Evolutionary conservation across 2,329 filamentous ascomycete species (phyloP).

Genomic region (Pseudocercospora ulei): DNA sequence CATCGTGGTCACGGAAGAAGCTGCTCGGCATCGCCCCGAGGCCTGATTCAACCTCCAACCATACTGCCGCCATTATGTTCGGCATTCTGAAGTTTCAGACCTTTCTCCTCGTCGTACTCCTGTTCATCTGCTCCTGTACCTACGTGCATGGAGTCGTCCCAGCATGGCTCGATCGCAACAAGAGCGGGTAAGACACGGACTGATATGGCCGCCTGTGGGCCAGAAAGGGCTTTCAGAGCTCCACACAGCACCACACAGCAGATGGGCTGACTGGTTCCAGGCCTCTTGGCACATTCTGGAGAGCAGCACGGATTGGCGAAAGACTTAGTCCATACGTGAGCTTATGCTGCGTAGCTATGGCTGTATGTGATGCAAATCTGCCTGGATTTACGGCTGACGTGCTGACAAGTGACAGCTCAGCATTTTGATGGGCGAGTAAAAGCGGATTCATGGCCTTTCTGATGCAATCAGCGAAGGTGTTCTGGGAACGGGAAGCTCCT

Average conservation of each 20-base stretch:
- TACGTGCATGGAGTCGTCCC: slow-evolving; percentile 89
- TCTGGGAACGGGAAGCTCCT: slow-evolving; percentile 9
- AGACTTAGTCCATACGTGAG: slow-evolving; percentile 90
- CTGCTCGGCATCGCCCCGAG: not conserved
- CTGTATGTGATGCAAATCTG: slow-evolving; percentile 49
- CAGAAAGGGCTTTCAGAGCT: too few relatives aligned
- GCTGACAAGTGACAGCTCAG: slow-evolving; percentile 21
- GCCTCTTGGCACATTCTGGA: slow-evolving; percentile 77
- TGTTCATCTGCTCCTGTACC: slow-evolving; percentile 90
- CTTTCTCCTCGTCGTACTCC: slow-evolving; percentile 82
- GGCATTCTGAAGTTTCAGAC: slow-evolving; percentile 99
- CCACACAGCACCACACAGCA: too few relatives aligned
- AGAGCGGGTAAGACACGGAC: slow-evolving; percentile 63
- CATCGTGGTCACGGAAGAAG: too few relatives aligned
- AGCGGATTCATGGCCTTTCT: not conserved
- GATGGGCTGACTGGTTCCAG: slow-evolving; percentile 11
- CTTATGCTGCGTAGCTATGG: slow-evolving; percentile 87
- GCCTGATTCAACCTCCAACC: not conserved
- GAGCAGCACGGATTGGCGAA: slow-evolving; percentile 85
- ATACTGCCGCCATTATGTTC: slow-evolving; percentile 49
- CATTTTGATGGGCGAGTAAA: slow-evolving; percentile 25
- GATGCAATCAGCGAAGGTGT: slow-evolving; percentile 24
- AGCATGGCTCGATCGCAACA: slow-evolving; percentile 81
- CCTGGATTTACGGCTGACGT: not conserved
- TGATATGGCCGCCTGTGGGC: too few relatives aligned